Evolutionary conservation across 768 basidiomycete genomes (phyloP), one percentile per base, ranked within the genome.

Genomic region (Leucocoprinus leucothites): DNA sequence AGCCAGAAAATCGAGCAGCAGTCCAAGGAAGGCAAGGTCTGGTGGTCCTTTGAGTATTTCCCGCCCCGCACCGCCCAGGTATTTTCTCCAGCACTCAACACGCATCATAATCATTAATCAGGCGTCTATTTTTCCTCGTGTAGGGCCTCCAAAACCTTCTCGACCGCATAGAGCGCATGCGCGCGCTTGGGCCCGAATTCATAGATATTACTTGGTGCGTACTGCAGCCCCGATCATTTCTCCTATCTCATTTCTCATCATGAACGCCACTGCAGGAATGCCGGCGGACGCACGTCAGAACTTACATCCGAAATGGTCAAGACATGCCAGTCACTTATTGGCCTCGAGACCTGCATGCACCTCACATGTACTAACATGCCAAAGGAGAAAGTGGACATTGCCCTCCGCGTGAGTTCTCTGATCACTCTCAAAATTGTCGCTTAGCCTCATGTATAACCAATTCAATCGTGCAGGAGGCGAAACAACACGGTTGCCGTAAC

Each of bases 11-110:
- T 98, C 43, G 80, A 86, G 60, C 85, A 91, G 69, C 91, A 91
- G 46, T 74, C 83, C 58, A 86, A 88, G 68, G 89, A 96, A 63
- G 86, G 88, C 60, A 85, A 92, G 65, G 74, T 91, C 57, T 97
- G 94, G 89, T 99, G 95, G 95, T 94, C 92, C 35, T 98, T 99
- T 69, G 96, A 99, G 68, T 98, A 94, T 74, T 98, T 99, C 65
- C 96, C 97, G 54, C 95, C 92, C 19, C 79, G 94, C 60, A 97
- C 94, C 31, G 93, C 93, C 48, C 94, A 96, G 84, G 92, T 93
- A 58, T 56, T 70, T 64, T 36, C 52, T 53, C 4, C 26, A 38
- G 51, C 13, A 46, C 25, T 38, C 22, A 31, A 16, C 25, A n/a
- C 19, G 3, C 34, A 19, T 3, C 34, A 42, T 57, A 34, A 53